These are phyloP conservation scores for Crotalaria pallida DNA, from an alignment of 306 rosid genomes.

Conservation along the genomic window DNA sequence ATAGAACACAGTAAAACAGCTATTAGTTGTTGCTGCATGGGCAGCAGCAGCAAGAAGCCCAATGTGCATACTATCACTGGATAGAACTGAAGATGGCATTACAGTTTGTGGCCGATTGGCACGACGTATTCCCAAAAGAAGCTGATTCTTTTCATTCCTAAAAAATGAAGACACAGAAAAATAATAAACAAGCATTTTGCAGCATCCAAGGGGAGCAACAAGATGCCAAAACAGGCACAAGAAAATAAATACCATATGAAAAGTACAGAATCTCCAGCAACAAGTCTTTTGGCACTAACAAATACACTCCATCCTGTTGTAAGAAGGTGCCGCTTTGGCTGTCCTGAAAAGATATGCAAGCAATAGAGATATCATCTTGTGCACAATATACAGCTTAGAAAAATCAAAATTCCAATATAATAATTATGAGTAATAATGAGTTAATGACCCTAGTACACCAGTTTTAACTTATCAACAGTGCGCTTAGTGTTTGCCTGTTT, in stretches of 20 bases:
- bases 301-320: slow-evolving; percentile 93
- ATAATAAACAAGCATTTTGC: slow-evolving; percentile 7
- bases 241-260: slow-evolving; percentile 59
- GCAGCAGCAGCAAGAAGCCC: slow-evolving; percentile 97
- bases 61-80: slow-evolving; percentile 90
- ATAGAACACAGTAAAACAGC: slow-evolving; percentile 83
- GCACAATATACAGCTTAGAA: not conserved
- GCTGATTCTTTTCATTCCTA: slow-evolving; percentile 92
- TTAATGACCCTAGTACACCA: not conserved
- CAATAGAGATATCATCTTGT: slow-evolving; percentile 14
- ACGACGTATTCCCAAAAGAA: slow-evolving; percentile 80
- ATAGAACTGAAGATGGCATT: slow-evolving; percentile 81
- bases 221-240: not conserved
- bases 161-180: not conserved
- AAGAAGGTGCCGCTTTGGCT: slow-evolving; percentile 92
- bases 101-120: slow-evolving; percentile 75
- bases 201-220: not conserved
- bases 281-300: slow-evolving; percentile 91
- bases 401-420: not conserved
- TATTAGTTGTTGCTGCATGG: slow-evolving; percentile 85
- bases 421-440: not conserved
- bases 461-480: not conserved
- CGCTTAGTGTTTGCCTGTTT: not conserved
- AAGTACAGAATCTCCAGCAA: slow-evolving; percentile 90
- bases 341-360: slow-evolving; percentile 57